These are phyloP conservation scores for Ilyonectria mors-panacis DNA, from an alignment of 2,329 filamentous ascomycete genomes.

Conservation along the genomic window DNA sequence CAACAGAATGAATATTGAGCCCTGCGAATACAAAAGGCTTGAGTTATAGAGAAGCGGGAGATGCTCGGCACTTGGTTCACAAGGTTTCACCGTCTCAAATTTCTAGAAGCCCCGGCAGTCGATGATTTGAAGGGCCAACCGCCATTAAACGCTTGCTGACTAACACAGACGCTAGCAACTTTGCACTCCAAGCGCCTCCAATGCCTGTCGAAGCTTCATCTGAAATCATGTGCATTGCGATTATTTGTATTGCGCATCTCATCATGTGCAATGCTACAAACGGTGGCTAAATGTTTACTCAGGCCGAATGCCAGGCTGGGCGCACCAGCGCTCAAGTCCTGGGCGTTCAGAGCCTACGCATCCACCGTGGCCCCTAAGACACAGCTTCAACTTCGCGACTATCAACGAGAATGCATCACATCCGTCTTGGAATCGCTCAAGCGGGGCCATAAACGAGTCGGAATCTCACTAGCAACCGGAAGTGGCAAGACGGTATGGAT, in stretches of 20 bases:
- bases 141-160: neutral
- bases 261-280: conserved; percentile 58
- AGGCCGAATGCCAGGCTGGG: conserved; percentile 36
- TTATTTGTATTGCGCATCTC: conserved; percentile 32
- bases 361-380: conserved; percentile 35
- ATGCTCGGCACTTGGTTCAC: conserved; percentile 17
- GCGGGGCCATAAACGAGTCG: conserved; percentile 82
- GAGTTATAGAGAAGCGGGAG: neutral
- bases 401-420: conserved; percentile 93
- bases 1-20: conserved; percentile 15
- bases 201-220: conserved; percentile 12
- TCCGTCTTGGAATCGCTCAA: conserved; percentile 80
- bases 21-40: conserved; percentile 1
- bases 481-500: conserved; percentile 84
- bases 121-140: neutral
- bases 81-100: conserved; percentile 24
- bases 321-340: conserved; percentile 22
- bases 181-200: neutral
- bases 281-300: conserved; percentile 47
- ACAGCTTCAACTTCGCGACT: conserved; percentile 78
- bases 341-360: conserved; percentile 43
- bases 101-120: conserved; percentile 17
- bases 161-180: conserved; percentile 41
- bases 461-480: conserved; percentile 89
- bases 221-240: conserved; percentile 22